phyloP scores from a whole-genome alignment of 371 early-diverging fungal species.

The Apophysomyces trapeziformis region DNA sequence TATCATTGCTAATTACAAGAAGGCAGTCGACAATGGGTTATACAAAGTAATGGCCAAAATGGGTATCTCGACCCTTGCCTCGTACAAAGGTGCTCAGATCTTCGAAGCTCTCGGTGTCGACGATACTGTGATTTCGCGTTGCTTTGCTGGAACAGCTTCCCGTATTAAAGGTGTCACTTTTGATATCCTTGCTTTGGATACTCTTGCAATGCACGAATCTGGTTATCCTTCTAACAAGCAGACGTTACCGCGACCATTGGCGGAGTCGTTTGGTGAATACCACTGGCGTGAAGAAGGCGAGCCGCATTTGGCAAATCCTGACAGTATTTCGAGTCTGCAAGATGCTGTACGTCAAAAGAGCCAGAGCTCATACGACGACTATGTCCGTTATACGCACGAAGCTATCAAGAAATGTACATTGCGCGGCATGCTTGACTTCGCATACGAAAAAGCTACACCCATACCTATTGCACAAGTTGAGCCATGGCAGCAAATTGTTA shows the following conservation, averaged over 20 bases:
- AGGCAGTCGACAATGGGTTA: conserved; percentile 92
- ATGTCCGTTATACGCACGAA: conserved; percentile 78
- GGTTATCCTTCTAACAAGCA: conserved; percentile 82
- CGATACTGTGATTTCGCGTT: conserved; percentile 83
- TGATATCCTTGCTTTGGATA: conserved; percentile 87
- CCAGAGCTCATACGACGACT: conserved; percentile 81
- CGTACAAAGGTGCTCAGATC: conserved; percentile 98
- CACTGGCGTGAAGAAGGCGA: conserved; percentile 96
- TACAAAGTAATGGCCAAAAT: conserved; percentile 98
- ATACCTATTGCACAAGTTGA: conserved; percentile 95
- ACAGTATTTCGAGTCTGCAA: conserved; percentile 86
- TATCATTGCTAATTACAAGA: conserved; percentile 81
- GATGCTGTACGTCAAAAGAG: conserved; percentile 96
- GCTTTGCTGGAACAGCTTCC: conserved; percentile 94
- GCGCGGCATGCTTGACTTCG: conserved; percentile 93
- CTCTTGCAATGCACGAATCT: conserved; percentile 82
- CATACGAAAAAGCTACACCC: conserved; percentile 68
- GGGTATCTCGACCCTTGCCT: conserved; percentile 97
- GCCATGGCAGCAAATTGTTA: conserved; percentile 94
- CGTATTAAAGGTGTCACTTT: conserved; percentile 93
- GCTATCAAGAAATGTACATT: conserved; percentile 92
- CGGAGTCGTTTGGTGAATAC: conserved; percentile 90
- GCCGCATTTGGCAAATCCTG: conserved; percentile 91
- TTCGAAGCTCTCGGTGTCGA: conserved; percentile 96
- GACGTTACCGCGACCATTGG: conserved; percentile 67